These are phyloP conservation scores for Neurospora cerealis DNA, from an alignment of 495 filamentous ascomycete genomes.

Conservation along the genomic window DNA sequence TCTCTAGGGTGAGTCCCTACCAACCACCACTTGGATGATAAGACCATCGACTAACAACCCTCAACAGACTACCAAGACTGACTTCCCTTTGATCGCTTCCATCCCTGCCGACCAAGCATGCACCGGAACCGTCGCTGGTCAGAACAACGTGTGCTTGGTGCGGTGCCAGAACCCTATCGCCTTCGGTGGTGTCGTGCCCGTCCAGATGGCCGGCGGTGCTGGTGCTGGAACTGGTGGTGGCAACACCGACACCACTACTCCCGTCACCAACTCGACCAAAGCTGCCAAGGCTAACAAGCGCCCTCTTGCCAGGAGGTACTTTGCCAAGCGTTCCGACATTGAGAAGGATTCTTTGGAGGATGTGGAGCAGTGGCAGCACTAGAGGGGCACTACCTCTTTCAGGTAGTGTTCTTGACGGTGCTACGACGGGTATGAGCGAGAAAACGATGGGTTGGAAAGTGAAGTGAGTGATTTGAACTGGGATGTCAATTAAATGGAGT, in stretches of 20 bases:
- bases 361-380: background rate
- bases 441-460: background rate
- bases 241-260: background rate
- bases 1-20: background rate
- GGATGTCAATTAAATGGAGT: background rate
- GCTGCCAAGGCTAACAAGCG: background rate
- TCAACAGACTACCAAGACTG: constrained; percentile 23
- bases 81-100: constrained; percentile 33
- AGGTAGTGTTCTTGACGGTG: background rate
- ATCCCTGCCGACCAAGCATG: constrained; percentile 39
- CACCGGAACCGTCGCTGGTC: constrained; percentile 42
- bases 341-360: background rate
- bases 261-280: background rate
- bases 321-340: background rate
- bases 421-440: background rate
- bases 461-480: background rate
- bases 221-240: background rate
- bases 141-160: constrained; percentile 42
- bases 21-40: background rate
- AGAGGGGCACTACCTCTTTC: background rate
- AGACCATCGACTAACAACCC: background rate
- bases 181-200: constrained; percentile 44
- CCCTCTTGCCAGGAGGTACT: background rate
- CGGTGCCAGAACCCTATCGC: constrained; percentile 44
- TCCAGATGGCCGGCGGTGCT: constrained; percentile 32